Evolutionary conservation across 2,329 filamentous ascomycete genomes (phyloP), one percentile per base, ranked within the genome.

Genomic region (Tolypocladium pustulatum): DNA sequence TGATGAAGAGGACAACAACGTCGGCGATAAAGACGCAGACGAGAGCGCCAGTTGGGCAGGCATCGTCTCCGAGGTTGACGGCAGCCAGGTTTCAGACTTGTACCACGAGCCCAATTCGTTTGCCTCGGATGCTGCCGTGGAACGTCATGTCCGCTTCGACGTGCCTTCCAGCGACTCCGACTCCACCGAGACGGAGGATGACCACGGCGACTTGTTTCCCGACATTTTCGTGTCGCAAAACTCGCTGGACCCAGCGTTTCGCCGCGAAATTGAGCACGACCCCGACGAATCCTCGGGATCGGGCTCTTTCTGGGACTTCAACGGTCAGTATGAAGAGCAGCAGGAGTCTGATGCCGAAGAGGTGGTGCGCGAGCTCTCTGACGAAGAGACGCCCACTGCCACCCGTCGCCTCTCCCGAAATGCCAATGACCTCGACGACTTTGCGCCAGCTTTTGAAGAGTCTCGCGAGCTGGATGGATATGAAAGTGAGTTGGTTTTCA

Each of bases 181-280:
- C 60, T 83, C 81, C 3, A 85, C 84, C 57, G 85, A 86, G 56
- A 82, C 79, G 4, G 83, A 86, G 43, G 81, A 85, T 60, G 81
- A 85, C 62, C 73, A 80, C 53, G 81, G 83, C 60, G 82, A 84
- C 62, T 82, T 91, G 62, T 90, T 90, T 61, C 87, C 89, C 1
- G 85, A 91, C 68, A 85, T 93, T 60, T 93, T 93, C 70, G 78
- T 92, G 59, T 84, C 88, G 55, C 88, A 91, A 71, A 87, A 84
- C 67, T 80, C 83, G 20, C 78, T 93, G 6, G 88, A 91, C 65
- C 86, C 88, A 7, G 80, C 81, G 56, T 85, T 93, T 67, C 87
- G 88, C 62, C 82, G 83, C 49, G 85, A 90, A 73, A 87, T 92
- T 63, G 88, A 91, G 68, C 80, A 82, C 62, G 85, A 90, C 62